Evolutionary conservation across 2,329 filamentous ascomycete species (phyloP).

Genomic region (Ophidiomyces ophidiicola): DNA sequence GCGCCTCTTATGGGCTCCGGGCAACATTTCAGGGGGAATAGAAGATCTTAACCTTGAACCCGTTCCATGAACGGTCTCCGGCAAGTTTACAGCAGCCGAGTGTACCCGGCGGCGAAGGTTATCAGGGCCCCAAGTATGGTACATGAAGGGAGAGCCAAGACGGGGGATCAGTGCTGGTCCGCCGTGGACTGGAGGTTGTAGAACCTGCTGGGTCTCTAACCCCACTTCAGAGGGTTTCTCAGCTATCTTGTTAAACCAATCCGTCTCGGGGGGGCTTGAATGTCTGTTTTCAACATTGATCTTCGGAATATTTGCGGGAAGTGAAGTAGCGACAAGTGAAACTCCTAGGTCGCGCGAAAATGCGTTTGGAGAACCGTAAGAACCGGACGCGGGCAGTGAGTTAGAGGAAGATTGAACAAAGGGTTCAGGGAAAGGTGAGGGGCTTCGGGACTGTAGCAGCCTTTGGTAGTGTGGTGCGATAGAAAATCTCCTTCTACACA

Average conservation of each 20-base stretch:
- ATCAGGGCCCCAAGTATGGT: constrained; percentile 39
- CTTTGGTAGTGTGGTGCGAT: constrained; percentile 54
- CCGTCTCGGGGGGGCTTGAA: background rate
- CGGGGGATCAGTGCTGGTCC: constrained; percentile 27
- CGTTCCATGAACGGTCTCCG: constrained; percentile 36
- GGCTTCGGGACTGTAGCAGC: constrained; percentile 47
- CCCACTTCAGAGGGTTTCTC: background rate
- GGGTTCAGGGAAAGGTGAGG: constrained; percentile 43
- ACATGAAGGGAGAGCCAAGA: constrained; percentile 39
- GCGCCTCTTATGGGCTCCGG: constrained; percentile 46
- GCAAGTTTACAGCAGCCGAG: constrained; percentile 25
- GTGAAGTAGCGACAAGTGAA: constrained; percentile 33
- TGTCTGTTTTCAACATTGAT: constrained; percentile 20
- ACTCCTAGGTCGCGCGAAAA: constrained; percentile 37
- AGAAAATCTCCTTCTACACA: constrained; percentile 50
- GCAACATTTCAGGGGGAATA: constrained; percentile 43
- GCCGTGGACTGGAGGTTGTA: background rate
- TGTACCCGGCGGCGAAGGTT: constrained; percentile 24
- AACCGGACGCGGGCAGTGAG: constrained; percentile 18
- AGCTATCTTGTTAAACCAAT: constrained; percentile 26
- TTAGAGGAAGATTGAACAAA: constrained; percentile 23
- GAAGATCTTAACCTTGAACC: constrained; percentile 39
- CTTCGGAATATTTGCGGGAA: constrained; percentile 26
- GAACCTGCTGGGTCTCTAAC: constrained; percentile 11
- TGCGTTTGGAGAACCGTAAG: constrained; percentile 20